These are phyloP conservation scores for Penium margaritaceum DNA, from an alignment of 139 green algal genomes.

Conservation along the genomic window DNA sequence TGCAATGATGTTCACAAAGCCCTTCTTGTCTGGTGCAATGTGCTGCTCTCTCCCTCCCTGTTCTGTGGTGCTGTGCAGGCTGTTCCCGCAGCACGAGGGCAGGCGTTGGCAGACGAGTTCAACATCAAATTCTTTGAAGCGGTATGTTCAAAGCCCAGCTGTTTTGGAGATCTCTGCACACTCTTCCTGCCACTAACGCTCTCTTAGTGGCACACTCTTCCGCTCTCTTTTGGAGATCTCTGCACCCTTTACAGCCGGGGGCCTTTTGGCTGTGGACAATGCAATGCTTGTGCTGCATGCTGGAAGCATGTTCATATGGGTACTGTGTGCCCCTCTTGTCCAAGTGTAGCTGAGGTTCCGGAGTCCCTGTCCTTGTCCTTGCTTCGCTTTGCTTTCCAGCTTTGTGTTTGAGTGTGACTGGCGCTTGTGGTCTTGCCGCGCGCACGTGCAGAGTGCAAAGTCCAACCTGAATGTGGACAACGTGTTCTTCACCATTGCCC, in stretches of 20 bases:
- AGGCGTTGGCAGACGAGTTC: conserved; percentile 86
- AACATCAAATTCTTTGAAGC: conserved; percentile 86
- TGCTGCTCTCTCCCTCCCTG: no score
- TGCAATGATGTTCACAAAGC: no score
- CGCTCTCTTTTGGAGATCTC: not conserved
- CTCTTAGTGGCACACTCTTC: not conserved
- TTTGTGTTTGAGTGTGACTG: not conserved
- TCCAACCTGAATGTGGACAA: conserved; percentile 49
- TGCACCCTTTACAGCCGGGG: not conserved
- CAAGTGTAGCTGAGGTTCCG: no score
- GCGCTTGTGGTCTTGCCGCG: no score
- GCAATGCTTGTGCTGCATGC: no score
- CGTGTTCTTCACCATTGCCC: conserved; percentile 48
- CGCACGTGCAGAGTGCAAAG: conserved; percentile 46
- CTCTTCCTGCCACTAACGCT: not conserved
- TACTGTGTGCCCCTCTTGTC: not conserved
- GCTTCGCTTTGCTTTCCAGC: no score
- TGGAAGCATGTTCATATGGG: not conserved
- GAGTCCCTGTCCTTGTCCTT: no score
- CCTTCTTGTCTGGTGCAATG: no score
- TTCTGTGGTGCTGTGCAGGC: conserved; percentile 15
- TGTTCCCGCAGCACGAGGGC: conserved; percentile 64
- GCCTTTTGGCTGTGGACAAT: no score
- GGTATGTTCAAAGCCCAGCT: not conserved
- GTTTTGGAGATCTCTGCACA: not conserved